Base-by-base conservation (phyloP, 257 asterid genomes). In the Avicennia marina region DNA sequence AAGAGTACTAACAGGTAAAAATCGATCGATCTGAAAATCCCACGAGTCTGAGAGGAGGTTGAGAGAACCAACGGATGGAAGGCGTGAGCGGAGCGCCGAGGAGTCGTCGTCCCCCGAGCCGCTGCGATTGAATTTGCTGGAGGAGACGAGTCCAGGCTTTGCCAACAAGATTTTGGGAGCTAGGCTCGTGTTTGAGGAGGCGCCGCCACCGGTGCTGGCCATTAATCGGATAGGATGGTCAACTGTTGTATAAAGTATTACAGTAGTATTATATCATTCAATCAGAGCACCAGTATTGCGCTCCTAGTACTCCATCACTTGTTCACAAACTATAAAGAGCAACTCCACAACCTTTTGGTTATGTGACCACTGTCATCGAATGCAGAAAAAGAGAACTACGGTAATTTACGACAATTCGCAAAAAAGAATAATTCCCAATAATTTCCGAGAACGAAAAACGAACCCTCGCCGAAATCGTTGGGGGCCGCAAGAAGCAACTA, bases 111-210 rank as follows among this genome's bases (percentile, higher is more conserved):
- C 59, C 4, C 59, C 93, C 11, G 74, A 88, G 27, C 78, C 94
- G 60, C 70, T 70, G 52, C 85, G 86, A 67, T 66, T 72, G 70
- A 82, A 86, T 40, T 82, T 86, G 13, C 84, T 81, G 53, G 87
- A 61, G 61, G 81, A 49, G 58, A 83, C 86, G 12, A 90, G 78
- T 51, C 94, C 90, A n/a, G 98, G 98, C 74, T 91, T 91, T 7
- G 98, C 95, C 63, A 91, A 53, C 55, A 91, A 61, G 72, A 91
- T 91, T 70, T 91, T 91, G 54, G 98, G 98, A 46, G 86, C 86
- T 20, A 70, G 58, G 11, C 56, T 53, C 11, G 81, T 77, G 73
- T 65, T 78, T 16, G 80, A 55, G 62, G 76, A 60, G 33, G 47
- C 50, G 58, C 58, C 48, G 67, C 76, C 68, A 46, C 77, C 68